These are phyloP conservation scores for Trichoderma reesei DNA, from an alignment of 495 filamentous ascomycete genomes.

Conservation along the genomic window DNA sequence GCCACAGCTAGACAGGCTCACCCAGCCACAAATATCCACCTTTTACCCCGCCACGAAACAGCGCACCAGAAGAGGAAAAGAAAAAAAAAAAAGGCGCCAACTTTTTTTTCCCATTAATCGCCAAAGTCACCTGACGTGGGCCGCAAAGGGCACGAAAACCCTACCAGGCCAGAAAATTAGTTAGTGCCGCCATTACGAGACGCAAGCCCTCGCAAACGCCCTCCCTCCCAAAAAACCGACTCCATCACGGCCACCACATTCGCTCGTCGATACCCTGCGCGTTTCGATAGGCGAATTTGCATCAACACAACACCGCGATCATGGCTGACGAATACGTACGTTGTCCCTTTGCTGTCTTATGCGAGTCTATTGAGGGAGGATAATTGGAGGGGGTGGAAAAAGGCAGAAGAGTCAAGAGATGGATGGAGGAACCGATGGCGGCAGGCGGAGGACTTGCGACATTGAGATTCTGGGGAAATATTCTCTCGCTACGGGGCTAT, in stretches of 20 bases:
- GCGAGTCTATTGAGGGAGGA: not conserved
- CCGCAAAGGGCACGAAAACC: constrained; percentile 9
- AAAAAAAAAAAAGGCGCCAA: not conserved
- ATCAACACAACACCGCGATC: constrained; percentile 46
- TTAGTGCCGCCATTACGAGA: not conserved
- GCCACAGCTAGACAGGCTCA: not conserved
- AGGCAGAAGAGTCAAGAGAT: no score
- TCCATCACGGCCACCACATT: constrained; percentile 26
- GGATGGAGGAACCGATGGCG: not conserved
- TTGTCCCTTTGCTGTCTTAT: constrained; percentile 19
- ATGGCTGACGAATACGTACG: constrained; percentile 97
- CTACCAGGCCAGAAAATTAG: constrained; percentile 8
- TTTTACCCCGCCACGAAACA: not conserved
- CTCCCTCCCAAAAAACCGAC: not conserved
- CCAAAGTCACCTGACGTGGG: not conserved
- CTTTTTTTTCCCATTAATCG: not conserved
- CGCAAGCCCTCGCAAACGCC: constrained; percentile 10
- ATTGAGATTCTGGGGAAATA: not conserved
- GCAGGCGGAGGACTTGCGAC: not conserved
- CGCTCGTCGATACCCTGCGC: constrained; percentile 29
- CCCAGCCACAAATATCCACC: not conserved
- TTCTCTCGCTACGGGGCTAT: not conserved
- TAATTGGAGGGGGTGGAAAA: not conserved
- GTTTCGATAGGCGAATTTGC: constrained; percentile 28
- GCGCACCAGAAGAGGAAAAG: not conserved